Evolutionary conservation across 2,329 filamentous ascomycete species (phyloP).

Genomic region (Rutstroemia sp.): DNA sequence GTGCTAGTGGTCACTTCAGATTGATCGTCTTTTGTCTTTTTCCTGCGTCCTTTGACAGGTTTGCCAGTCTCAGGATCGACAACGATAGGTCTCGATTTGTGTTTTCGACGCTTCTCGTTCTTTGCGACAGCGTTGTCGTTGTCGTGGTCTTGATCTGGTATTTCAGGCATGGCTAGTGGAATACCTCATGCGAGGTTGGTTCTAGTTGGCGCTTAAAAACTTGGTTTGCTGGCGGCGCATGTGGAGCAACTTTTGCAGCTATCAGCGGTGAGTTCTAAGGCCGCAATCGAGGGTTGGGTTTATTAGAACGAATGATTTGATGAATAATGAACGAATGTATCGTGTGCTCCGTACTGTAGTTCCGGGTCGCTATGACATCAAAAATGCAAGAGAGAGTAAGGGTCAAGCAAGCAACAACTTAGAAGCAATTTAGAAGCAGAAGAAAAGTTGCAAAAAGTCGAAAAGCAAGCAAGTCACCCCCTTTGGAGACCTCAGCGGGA

Average conservation of each 20-base stretch:
- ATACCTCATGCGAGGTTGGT: neutral
- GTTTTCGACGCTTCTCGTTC: constrained; percentile 27
- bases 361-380: neutral
- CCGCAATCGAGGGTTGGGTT: neutral
- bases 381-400: neutral
- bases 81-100: constrained; percentile 27
- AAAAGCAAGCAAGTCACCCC: no score
- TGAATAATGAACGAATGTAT: no score
- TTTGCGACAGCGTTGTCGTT: constrained; percentile 15
- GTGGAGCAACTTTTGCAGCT: constrained; percentile 6
- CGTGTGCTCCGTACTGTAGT: no score
- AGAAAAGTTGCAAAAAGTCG: no score
- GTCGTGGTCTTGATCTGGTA: constrained; percentile 7
- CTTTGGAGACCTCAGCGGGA: no score
- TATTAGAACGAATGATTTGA: neutral
- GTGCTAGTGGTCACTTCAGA: constrained; percentile 21
- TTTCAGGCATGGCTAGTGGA: constrained; percentile 10
- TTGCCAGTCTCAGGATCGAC: constrained; percentile 29
- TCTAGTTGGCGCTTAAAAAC: constrained; percentile 9
- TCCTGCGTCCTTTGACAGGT: constrained; percentile 24
- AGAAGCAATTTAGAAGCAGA: no score
- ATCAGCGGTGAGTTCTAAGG: constrained; percentile 9
- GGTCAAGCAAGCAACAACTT: neutral
- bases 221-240: constrained; percentile 10
- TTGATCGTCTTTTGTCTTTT: constrained; percentile 17